Base-by-base conservation (phyloP, 495 filamentous ascomycete species). In the Penicillium herquei region DNA sequence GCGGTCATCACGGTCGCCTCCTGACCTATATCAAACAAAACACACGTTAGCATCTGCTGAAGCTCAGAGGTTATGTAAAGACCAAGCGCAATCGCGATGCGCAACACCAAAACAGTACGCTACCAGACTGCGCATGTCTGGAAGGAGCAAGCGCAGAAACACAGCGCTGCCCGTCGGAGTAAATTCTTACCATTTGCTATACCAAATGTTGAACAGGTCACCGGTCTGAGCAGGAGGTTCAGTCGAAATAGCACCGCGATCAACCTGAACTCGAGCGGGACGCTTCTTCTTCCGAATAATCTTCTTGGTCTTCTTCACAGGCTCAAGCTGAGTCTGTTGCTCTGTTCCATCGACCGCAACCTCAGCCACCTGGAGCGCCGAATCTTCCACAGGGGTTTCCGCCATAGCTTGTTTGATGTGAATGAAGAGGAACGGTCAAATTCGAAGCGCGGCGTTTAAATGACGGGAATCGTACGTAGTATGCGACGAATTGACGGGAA, bases 161-260 rank as follows among this genome's bases (percentile, higher is more conserved):
- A 8, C 43, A 7, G n/a, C 10, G 21, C 7, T 13, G 41, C 41
- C 16, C 13, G 21, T 5, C 13, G 30, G 4, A n/a, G 12, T 13
- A 17, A 14, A n/a, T 26, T 11, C 94, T 6, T 83, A 84, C 91
- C 91, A 96, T 70, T 96, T 96, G 74, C 94, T 95, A 69, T 96
- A 78, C 89, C 89, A 96, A 56, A 93, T 90, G 61, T 96, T 97
- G 80, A 93, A 98, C 49, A 90, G 87, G 0, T 89, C 92, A 39
- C 94, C 94, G 0, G 93, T 96, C 61, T 96, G 92, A 3, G 88
- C 87, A 1, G 93, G 89, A 1, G 87, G 87, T 56, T 95, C 89
- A 46, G 84, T 84, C 67, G 84, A 87, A 66, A 95, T 79, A n/a
- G 84, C 83, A 7, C 85, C 18, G 80, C 1, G 93, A 84, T 98